Evolutionary conservation across 768 basidiomycete genomes (phyloP).

Genomic region (Lepiota venenata): DNA sequence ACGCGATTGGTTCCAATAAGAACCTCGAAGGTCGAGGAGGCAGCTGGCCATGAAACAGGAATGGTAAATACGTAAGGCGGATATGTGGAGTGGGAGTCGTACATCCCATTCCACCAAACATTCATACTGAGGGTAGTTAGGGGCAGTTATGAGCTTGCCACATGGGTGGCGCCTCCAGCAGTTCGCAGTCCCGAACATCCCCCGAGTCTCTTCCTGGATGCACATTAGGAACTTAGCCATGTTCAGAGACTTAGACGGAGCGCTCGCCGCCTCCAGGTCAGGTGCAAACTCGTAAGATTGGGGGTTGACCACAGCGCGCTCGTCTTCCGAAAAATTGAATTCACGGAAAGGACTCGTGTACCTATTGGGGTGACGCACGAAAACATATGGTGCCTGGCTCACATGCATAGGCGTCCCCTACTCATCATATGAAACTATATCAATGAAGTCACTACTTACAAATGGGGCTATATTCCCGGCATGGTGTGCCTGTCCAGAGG

Average conservation of each 20-base stretch:
- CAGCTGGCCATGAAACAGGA: too few relatives aligned
- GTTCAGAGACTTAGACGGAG: constrained; percentile 19
- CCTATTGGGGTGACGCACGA: too few relatives aligned
- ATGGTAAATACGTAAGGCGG: too few relatives aligned
- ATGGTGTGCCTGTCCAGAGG: constrained; percentile 9
- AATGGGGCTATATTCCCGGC: constrained; percentile 12
- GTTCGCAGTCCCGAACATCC: too few relatives aligned
- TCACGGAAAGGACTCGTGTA: constrained; percentile 1
- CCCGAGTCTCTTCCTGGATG: too few relatives aligned
- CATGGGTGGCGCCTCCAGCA: too few relatives aligned
- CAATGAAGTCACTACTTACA: constrained; percentile 5
- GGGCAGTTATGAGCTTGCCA: too few relatives aligned
- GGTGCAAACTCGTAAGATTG: background rate
- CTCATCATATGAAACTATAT: background rate
- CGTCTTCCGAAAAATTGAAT: constrained; percentile 13
- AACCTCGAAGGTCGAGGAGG: too few relatives aligned
- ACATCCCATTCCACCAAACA: too few relatives aligned
- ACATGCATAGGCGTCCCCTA: constrained; percentile 3
- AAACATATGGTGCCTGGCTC: background rate
- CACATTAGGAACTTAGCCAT: constrained; percentile 18
- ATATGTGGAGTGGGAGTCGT: too few relatives aligned
- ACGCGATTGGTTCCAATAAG: too few relatives aligned
- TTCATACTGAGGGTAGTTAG: too few relatives aligned
- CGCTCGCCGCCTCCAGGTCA: constrained; percentile 16
- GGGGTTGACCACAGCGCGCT: constrained; percentile 1